These are phyloP conservation scores for Wickerhamiella infanticola DNA, from an alignment of 1,139 yeast genomes.

Conservation along the genomic window DNA sequence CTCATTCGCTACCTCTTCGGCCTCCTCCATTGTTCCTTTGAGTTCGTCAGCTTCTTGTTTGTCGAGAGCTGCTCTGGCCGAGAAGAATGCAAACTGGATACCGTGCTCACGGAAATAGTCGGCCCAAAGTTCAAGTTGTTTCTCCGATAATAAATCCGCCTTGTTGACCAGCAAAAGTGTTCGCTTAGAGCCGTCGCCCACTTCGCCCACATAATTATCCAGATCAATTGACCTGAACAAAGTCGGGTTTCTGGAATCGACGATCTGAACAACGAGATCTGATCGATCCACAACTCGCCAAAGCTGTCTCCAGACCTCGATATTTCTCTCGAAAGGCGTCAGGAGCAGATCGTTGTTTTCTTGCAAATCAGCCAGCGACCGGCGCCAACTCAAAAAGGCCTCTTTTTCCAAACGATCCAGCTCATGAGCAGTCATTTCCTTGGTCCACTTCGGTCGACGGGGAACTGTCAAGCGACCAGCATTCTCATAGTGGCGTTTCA, in stretches of 20 bases:
- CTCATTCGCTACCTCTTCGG: slow-evolving; percentile 7
- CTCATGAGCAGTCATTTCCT: slow-evolving; percentile 53
- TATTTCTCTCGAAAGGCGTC: slow-evolving; percentile 93
- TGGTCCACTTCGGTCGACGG: slow-evolving; percentile 78
- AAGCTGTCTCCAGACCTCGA: slow-evolving; percentile 96
- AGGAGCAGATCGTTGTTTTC: slow-evolving; percentile 67
- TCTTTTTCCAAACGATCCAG: slow-evolving; percentile 80
- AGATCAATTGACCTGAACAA: slow-evolving; percentile 81
- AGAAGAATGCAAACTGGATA: slow-evolving; percentile 83
- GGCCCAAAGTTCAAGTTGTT: slow-evolving; percentile 80
- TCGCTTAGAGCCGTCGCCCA: slow-evolving; percentile 45
- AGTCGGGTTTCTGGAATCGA: slow-evolving; percentile 91
- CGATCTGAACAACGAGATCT: slow-evolving; percentile 90
- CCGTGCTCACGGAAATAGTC: slow-evolving; percentile 49
- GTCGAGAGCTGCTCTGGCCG: slow-evolving; percentile 59
- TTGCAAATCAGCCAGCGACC: slow-evolving; percentile 70
- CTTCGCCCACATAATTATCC: slow-evolving; percentile 65
- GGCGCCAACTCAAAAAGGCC: slow-evolving; percentile 86
- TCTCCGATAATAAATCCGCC: slow-evolving; percentile 69
- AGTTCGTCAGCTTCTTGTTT: slow-evolving; percentile 15
- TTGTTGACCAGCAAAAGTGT: slow-evolving; percentile 81
- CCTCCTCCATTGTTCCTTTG: slow-evolving; percentile 14
- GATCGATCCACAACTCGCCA: slow-evolving; percentile 98
- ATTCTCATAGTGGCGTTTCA: slow-evolving; percentile 54
- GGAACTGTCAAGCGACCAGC: slow-evolving; percentile 84